Conservation (phyloP, 2,329 filamentous ascomycete genomes). For the Ceratocystis harringtonii region DNA sequence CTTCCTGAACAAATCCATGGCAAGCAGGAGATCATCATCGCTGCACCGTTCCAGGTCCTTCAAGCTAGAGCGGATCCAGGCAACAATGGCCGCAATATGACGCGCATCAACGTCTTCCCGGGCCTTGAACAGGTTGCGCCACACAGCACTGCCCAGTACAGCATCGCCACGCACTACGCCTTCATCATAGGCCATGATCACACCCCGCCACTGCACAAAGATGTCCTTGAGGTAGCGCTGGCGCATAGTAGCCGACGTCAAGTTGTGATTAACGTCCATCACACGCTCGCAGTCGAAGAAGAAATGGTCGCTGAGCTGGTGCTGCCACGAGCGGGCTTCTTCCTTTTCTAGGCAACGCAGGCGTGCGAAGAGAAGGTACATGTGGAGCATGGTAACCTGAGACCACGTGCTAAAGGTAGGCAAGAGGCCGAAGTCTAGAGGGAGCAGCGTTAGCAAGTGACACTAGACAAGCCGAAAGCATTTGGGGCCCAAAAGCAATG, state of each 20-base stretch:
- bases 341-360: slow-evolving; percentile 62
- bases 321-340: slow-evolving; percentile 62
- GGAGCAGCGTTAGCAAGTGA: slow-evolving; percentile 4
- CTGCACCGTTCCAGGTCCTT: slow-evolving; percentile 35
- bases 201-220: slow-evolving; percentile 82
- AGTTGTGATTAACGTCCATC: slow-evolving; percentile 67
- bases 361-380: slow-evolving; percentile 78
- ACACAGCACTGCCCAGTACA: slow-evolving; percentile 66
- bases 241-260: slow-evolving; percentile 42
- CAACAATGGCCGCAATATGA: slow-evolving; percentile 38
- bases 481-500: neutral
- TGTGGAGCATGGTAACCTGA: slow-evolving; percentile 88
- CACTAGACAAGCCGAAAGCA: neutral
- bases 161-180: slow-evolving; percentile 63
- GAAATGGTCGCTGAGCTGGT: slow-evolving; percentile 87
- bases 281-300: slow-evolving; percentile 77
- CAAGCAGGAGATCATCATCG: slow-evolving; percentile 30
- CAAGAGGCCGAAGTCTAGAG: slow-evolving; percentile 55
- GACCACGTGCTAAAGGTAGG: slow-evolving; percentile 94
- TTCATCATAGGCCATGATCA: slow-evolving; percentile 73
- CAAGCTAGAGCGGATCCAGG: slow-evolving; percentile 39
- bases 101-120: slow-evolving; percentile 35
- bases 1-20: slow-evolving; percentile 32
- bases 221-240: slow-evolving; percentile 69
- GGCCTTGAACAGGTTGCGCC: slow-evolving; percentile 85